Evolutionary conservation across 2,329 filamentous ascomycete species (phyloP), one percentile per base, ranked within the genome.

Genomic region (Penicillium brevicompactum): DNA sequence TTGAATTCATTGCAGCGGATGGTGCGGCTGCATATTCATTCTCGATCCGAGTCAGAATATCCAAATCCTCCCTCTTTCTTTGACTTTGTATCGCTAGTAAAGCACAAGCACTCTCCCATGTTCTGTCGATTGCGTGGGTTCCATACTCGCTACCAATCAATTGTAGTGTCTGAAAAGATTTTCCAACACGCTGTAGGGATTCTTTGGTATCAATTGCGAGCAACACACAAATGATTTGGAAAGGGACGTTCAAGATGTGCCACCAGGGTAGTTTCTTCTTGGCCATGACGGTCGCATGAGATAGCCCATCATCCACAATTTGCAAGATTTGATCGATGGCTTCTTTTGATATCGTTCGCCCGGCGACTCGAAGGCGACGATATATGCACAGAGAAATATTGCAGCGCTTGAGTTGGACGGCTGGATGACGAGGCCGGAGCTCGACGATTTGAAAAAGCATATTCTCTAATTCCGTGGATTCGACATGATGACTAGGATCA

Each of bases 201-300:
- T 57, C 51, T 11, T 37, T 13, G 4, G 54, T 54, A 45, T 61
- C 59, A 14, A 58, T 59, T 2, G 56, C 54, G 8, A 61, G 46
- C 10, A 56, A 32, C 10, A 56, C 44, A 10, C 56, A 59, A 21
- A 59, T 40, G 1, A 57, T 37, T 38, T 63, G 59, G 24, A 63
- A 63, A 5, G 60, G 60, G n/a, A 61, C 49, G 21, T 61, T 63
- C 32, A 57, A n/a, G n/a, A 56, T 45, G 27, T 63, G 59, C 56
- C 60, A 63, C 60, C 60, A 63, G 5, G 59, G 59, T 5, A 38
- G 50, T 11, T 34, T 47, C 5, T 24, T 37, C 5, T 46, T 31
- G 2, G 45, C 43, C 37, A 57, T 31, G 11, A 18, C 45, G 1
- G 46, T 45, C 5, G 46, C 51, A 37, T 37, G 14, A 37, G 6